phyloP scores from a whole-genome alignment of 2,329 filamentous ascomycete genomes.

The Xylariaceae sp. region DNA sequence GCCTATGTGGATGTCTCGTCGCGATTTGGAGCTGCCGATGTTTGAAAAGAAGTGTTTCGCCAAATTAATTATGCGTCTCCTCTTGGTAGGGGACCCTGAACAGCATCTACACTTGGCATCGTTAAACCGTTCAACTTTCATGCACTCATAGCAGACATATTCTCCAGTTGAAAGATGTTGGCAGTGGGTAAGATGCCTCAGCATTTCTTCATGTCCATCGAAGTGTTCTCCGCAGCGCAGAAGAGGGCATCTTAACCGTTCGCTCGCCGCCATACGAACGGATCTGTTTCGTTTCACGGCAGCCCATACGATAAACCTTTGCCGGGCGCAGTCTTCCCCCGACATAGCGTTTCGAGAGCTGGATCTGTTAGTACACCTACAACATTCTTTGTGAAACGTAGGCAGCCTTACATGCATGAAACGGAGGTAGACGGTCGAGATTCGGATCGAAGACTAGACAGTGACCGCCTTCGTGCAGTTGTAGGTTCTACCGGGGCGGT shows the following conservation, averaged over 20 bases:
- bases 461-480: conserved; percentile 22
- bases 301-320: conserved; percentile 55
- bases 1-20: conserved; percentile 30
- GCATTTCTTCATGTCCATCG: conserved; percentile 50
- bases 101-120: conserved; percentile 49
- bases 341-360: conserved; percentile 42
- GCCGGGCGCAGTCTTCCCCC: conserved; percentile 47
- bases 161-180: conserved; percentile 46
- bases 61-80: conserved; percentile 48
- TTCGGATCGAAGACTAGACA: conserved; percentile 24
- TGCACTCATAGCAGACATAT: conserved; percentile 55
- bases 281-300: conserved; percentile 52
- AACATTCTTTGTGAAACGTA: conserved; percentile 1
- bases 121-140: conserved; percentile 48
- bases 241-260: conserved; percentile 50
- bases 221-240: conserved; percentile 48
- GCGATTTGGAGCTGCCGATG: conserved; percentile 43
- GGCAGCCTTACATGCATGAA: conserved; percentile 30
- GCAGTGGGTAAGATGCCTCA: conserved; percentile 49
- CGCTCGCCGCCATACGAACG: conserved; percentile 42
- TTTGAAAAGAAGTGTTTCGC: conserved; percentile 53
- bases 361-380: conserved; percentile 19
- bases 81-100: conserved; percentile 47
- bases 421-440: conserved; percentile 17
- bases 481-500: conserved; percentile 12